phyloP scores from a whole-genome alignment of 2,329 filamentous ascomycete genomes.

The Plectosphaerella cucumerina region DNA sequence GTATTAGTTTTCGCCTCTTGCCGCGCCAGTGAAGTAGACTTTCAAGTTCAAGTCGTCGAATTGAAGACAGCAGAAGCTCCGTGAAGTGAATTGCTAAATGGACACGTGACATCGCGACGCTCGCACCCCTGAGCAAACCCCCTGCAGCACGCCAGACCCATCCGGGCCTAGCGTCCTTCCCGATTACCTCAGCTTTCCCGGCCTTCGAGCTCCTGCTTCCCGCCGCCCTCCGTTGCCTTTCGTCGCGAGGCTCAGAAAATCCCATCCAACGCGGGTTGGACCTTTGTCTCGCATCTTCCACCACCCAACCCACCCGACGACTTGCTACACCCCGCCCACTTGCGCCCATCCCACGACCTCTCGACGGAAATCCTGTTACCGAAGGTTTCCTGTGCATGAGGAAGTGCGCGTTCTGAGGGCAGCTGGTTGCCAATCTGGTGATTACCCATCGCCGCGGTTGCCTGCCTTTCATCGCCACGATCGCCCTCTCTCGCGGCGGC shows the following conservation, averaged over 20 bases:
- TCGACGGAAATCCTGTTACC: background rate
- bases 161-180: background rate
- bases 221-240: background rate
- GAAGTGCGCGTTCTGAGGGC: background rate
- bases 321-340: background rate
- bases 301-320: background rate
- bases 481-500: background rate
- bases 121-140: background rate
- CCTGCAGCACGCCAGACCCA: background rate
- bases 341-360: background rate
- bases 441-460: background rate
- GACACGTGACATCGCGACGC: background rate
- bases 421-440: background rate
- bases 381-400: background rate
- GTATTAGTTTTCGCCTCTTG: background rate
- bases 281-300: background rate
- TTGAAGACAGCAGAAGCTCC: background rate
- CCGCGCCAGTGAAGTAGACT: background rate
- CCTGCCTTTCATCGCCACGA: background rate
- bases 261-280: background rate
- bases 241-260: constrained; percentile 1
- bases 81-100: background rate
- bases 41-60: background rate
- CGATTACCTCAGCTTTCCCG: background rate
- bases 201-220: background rate